A percentile compares a stretch with the other conserved stretches of the same genome.
Conservation (phyloP, 306 rosid species). For the Prunus persica region DNA sequence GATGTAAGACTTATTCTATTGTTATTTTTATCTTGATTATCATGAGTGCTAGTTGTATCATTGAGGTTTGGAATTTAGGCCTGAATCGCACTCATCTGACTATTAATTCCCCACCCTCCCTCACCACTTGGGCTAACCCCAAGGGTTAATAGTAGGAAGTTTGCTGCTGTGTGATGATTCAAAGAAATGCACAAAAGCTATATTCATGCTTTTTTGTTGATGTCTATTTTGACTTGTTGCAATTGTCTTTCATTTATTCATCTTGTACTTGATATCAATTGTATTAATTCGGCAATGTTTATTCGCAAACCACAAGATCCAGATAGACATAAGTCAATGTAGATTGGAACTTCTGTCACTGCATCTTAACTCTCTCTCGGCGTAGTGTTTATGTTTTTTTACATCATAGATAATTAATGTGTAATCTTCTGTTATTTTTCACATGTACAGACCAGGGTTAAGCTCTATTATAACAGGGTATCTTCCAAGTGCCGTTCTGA, state of each 20-base stretch:
- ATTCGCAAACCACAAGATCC: not conserved
- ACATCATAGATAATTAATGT: not conserved
- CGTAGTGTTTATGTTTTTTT: not conserved
- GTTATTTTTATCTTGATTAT: not conserved
- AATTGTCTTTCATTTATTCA: too few relatives aligned
- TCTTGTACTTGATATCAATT: not conserved
- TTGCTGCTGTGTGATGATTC: not conserved
- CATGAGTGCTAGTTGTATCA: not conserved
- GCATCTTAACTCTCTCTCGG: not conserved
- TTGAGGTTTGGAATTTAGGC: not conserved
- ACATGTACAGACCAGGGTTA: constrained; percentile 73
- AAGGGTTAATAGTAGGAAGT: not conserved
- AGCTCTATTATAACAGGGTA: constrained; percentile 82
- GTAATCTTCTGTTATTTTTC: constrained; percentile 23
- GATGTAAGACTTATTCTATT: constrained; percentile 51
- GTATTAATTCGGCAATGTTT: not conserved
- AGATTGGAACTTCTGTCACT: not conserved
- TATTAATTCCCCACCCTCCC: not conserved
- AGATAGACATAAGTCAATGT: too few relatives aligned
- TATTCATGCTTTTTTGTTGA: not conserved
- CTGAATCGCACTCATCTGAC: not conserved
- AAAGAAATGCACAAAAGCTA: not conserved
- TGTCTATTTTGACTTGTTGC: too few relatives aligned
- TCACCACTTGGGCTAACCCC: not conserved
- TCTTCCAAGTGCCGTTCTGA: constrained; percentile 85